Base-by-base conservation (phyloP, 139 green algal species). In the Picochlorum sp. region DNA sequence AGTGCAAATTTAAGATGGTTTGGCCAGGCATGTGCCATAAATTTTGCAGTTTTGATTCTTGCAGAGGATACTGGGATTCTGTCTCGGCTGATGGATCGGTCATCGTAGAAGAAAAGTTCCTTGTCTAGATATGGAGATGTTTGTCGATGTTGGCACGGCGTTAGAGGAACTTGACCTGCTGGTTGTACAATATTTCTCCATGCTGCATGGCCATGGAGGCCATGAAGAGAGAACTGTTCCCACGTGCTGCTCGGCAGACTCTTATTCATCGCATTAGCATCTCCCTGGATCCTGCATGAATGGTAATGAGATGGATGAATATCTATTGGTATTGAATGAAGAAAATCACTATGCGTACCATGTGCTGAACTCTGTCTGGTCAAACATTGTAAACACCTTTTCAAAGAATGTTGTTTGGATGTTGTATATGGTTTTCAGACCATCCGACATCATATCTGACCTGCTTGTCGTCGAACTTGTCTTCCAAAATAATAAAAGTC, bases 1-100 rank as follows among this genome's bases (percentile, higher is more conserved):
- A 77, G 45, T 26, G 37, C 34, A 64, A 77, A 77, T 5, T 49
- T 56, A 8, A 77, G 64, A 20, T 50, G 37, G 49, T 73, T 65
- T 28, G 70, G 70, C 34, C 59, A 47, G 44, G 56, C 45, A 50
- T 57, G 58, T 11, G 34, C 50, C 54, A 73, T 57, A 50, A 77
- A 77, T 52, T 77, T 77, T 55, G 60, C 38, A 45, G 63, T n/a
- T 41, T 65, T 51, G 37, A 20, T 38, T 10, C 21, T 26, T 3
- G 5, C 5, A 41, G 41, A n/a, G n/a, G 16, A 58, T 23, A 4
- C 10, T 41, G 11, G 41, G 5, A 66, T 14, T 16, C 26, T 11
- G 26, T 23, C 21, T n/a, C 37, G 30, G 49, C 11, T 15, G 9
- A 67, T 32, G 16, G 9, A 20, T 41, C 54, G 44, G 0, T 71